These are phyloP conservation scores for Neurospora terricola DNA, from an alignment of 495 filamentous ascomycete species.

Conservation along the genomic window DNA sequence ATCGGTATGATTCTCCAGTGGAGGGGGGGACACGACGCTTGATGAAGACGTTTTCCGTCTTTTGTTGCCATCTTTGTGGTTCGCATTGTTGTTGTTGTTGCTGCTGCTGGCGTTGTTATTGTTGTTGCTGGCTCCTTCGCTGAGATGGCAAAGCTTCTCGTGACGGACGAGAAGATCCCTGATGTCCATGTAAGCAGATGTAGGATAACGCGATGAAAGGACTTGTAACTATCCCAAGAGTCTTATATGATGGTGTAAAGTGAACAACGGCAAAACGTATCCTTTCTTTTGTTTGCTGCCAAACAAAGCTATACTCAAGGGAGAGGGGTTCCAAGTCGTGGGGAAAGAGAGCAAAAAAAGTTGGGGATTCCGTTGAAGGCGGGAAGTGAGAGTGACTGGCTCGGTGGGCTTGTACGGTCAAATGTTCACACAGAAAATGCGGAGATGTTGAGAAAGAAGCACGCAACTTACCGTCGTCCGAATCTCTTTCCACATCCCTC, in stretches of 20 bases:
- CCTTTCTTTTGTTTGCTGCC: not conserved
- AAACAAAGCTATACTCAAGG: not conserved
- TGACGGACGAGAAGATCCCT: conserved; percentile 64
- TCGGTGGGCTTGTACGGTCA: not conserved
- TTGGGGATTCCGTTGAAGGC: conserved; percentile 4
- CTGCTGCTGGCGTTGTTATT: conserved; percentile 28
- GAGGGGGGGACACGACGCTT: conserved; percentile 22
- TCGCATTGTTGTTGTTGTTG: conserved; percentile 33
- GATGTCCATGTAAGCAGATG: conserved; percentile 45
- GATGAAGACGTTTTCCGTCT: conserved; percentile 38
- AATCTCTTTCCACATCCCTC: conserved; percentile 47
- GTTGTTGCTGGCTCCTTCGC: conserved; percentile 31
- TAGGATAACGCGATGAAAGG: conserved; percentile 1
- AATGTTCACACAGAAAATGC: conserved; percentile 1
- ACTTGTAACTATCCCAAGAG: not conserved
- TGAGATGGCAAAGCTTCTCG: conserved; percentile 63
- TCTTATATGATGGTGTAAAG: not conserved
- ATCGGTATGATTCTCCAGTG: conserved; percentile 32
- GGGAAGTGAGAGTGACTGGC: conserved; percentile 4
- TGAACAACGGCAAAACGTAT: not conserved
- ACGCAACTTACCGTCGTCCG: conserved; percentile 40
- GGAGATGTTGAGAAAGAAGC: conserved; percentile 1
- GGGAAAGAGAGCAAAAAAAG: conserved; percentile 3
- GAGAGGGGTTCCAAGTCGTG: not conserved
- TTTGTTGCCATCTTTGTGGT: conserved; percentile 35